Evolutionary conservation across 2,329 filamentous ascomycete genomes (phyloP).

Genomic region (Pezicula rhizophila): DNA sequence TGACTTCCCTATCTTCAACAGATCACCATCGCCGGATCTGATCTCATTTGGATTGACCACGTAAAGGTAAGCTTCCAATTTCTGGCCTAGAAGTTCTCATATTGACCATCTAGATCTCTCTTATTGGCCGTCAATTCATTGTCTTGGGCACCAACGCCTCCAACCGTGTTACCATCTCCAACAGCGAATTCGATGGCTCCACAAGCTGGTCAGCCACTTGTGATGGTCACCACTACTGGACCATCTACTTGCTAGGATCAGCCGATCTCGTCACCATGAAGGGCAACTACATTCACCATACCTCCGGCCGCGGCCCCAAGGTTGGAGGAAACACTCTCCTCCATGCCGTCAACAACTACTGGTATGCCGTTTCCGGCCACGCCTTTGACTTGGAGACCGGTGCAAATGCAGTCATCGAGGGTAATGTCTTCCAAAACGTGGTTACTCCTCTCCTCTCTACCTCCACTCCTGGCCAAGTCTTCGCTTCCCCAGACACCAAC

Average conservation of each 20-base stretch:
- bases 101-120: slow-evolving; percentile 21
- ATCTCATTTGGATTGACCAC: slow-evolving; percentile 32
- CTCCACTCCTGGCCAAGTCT: slow-evolving; percentile 11
- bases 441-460: slow-evolving; percentile 24
- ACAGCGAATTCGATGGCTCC: slow-evolving; percentile 38
- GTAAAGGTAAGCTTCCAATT: slow-evolving; percentile 24
- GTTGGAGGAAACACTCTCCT: slow-evolving; percentile 32
- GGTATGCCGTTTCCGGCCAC: slow-evolving; percentile 35
- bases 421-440: slow-evolving; percentile 38
- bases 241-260: slow-evolving; percentile 33
- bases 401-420: slow-evolving; percentile 33
- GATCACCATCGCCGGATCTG: slow-evolving; percentile 27
- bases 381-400: slow-evolving; percentile 34
- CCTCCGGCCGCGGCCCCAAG: slow-evolving; percentile 38
- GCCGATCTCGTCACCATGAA: slow-evolving; percentile 35
- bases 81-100: neutral
- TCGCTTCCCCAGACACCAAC: slow-evolving; percentile 14
- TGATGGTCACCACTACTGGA: slow-evolving; percentile 42
- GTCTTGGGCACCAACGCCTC: slow-evolving; percentile 29
- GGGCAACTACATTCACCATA: slow-evolving; percentile 39
- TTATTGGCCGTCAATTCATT: slow-evolving; percentile 39
- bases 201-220: slow-evolving; percentile 38
- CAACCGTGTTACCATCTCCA: slow-evolving; percentile 37
- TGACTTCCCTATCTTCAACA: no score
- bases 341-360: slow-evolving; percentile 39